Base-by-base conservation (phyloP, 176 grass and related monocot species). In the Phoenix roebelenii region DNA sequence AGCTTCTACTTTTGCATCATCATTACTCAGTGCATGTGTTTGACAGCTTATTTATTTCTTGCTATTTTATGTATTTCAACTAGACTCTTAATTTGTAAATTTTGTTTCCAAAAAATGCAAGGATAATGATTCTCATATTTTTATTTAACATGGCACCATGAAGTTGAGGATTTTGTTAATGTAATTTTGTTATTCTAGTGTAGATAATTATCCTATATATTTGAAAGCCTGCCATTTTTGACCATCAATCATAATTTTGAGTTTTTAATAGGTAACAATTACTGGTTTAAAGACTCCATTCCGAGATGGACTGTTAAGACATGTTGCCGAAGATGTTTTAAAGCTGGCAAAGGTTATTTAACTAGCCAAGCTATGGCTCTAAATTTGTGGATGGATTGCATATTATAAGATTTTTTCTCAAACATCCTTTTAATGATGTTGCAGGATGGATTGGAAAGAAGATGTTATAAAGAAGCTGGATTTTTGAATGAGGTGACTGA, bases 381-480 rank as follows among this genome's bases (percentile, higher is more conserved):
- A 51, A 26, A 12, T 57, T 15, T 44, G 35, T 44, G 35, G 35
- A 14, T 44, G 9, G 35, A 44, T 44, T 44, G 35, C 35, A 44
- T 44, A 3, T 44, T 44, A 44, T 44, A 2, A 14, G 35, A 44
- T 44, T 44, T 44, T 12, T 44, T 1, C 61, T 26, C 56, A 44
- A 79, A 24, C 5, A 51, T 57, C 52, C 48, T 23, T 69, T 5
- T 61, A 70, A 55, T 69, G 30, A 22, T 78, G 68, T 49, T 75
- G 30, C 73, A 98, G 93, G 86, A 80, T 68, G 93, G 93, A 83
- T 63, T 98, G 69, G 78, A 98, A 77, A 98, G 93, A 81, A 92
- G 93, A 81, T 88, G 84, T 22, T 98, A 98, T 76, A 98, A 98
- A 80, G 93, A 98, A 76, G 73, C 67, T 71, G 87, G 93, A 24